Conservation (phyloP, 2,329 filamentous ascomycete genomes). For the Bertia moriformis region DNA sequence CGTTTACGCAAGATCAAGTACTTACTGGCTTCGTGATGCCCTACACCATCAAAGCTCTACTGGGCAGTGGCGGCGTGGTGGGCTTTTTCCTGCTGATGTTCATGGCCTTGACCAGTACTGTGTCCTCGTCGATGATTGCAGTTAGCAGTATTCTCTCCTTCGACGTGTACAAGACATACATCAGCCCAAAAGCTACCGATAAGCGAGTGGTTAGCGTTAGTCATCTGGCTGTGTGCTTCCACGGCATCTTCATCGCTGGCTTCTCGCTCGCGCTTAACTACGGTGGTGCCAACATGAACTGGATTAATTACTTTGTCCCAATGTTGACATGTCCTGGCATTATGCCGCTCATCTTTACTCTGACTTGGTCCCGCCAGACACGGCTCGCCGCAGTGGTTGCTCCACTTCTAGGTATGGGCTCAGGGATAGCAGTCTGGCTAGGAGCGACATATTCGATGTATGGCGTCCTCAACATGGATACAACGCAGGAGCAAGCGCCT, state of each 20-base stretch:
- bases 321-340: neutral
- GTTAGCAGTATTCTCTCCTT: conserved; percentile 32
- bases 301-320: conserved; percentile 9
- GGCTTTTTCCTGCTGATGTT: conserved; percentile 30
- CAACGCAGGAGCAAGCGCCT: conserved; percentile 22
- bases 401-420: conserved; percentile 24
- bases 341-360: conserved; percentile 22
- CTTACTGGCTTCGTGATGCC: conserved; percentile 30
- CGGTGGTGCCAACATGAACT: conserved; percentile 30
- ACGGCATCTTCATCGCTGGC: conserved; percentile 29
- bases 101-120: conserved; percentile 33
- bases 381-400: conserved; percentile 17
- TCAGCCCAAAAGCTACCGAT: conserved; percentile 28
- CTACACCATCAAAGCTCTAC: conserved; percentile 24
- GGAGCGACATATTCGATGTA: conserved; percentile 20
- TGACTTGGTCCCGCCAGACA: conserved; percentile 28
- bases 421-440: conserved; percentile 27
- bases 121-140: conserved; percentile 33
- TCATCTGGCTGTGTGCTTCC: conserved; percentile 28
- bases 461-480: conserved; percentile 21
- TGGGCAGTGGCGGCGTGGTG: conserved; percentile 23
- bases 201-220: conserved; percentile 24
- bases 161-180: conserved; percentile 33
- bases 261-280: conserved; percentile 30
- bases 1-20: conserved; percentile 22